Evolutionary conservation across 257 asterid genomes (phyloP), one percentile per base, ranked within the genome.

Genomic region (Verbascum thapsus): DNA sequence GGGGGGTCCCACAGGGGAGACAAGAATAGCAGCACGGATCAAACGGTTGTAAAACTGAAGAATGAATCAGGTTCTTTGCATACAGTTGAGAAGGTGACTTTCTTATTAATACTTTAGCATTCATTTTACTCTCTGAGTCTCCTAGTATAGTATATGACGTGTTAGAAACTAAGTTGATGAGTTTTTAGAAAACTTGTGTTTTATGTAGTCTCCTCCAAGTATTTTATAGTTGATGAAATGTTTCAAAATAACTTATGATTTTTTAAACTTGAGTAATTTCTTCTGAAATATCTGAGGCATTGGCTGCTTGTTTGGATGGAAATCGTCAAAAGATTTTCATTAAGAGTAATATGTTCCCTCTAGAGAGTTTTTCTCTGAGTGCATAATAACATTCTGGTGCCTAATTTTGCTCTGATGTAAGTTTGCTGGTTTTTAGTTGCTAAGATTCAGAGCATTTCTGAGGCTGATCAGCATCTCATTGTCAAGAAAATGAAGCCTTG

Each of bases 1-100:
- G 68, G 69, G 15, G 47, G 40, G 40, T 69, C 76, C 16, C 56
- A 58, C 32, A 47, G 67, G 45, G 54, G 66, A 41, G 73, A 73
- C 72, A 76, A 44, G 53, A 72, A 58, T 22, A 55, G 64, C 40
- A 51, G 66, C 43, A 19, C 45, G 9, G 44, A 37, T 47, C 62
- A 58, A 58, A 77, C 67, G 45, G 43, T 18, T 59, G n/a, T 43
- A 47, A 66, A 40, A 26, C 42, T 62, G 67, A 81, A 79, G 65
- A 78, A 73, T 50, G 87, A 76, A 48, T 34, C 53, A 3, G 67
- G 50, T 61, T 37, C 79, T 73, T 69, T 81, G 37, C 74, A 59
- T 50, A 67, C 58, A 18, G 7, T 45, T 73, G 84, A 62, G 58
- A 82, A 80, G 94, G 94, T 87, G 53, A 43, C 44, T 34, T 6